Evolutionary conservation across 306 rosid genomes (phyloP).

Genomic region (Cajanus cajan): DNA sequence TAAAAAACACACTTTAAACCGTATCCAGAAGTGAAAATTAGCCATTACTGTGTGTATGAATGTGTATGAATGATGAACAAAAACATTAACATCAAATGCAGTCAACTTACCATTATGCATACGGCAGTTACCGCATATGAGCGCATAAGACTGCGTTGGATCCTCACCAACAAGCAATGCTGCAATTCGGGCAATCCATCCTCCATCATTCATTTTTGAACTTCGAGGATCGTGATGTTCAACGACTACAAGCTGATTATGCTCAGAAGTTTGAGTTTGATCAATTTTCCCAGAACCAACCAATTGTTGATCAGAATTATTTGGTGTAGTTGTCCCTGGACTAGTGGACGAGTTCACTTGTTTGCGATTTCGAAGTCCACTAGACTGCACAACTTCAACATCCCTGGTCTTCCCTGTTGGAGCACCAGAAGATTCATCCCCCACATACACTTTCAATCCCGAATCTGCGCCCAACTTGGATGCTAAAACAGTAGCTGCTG

Average conservation of each 20-base stretch:
- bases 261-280: slow-evolving; percentile 41
- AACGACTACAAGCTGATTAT: slow-evolving; percentile 54
- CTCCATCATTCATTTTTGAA: slow-evolving; percentile 56
- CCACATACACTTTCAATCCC: slow-evolving; percentile 68
- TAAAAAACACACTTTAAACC: slow-evolving; percentile 9
- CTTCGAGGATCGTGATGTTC: slow-evolving; percentile 66
- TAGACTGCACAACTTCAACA: slow-evolving; percentile 51
- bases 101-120: slow-evolving; percentile 87
- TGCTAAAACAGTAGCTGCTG: slow-evolving; percentile 90
- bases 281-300: slow-evolving; percentile 45
- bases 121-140: slow-evolving; percentile 88
- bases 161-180: slow-evolving; percentile 95
- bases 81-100: not conserved
- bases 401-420: slow-evolving; percentile 62
- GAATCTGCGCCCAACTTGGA: slow-evolving; percentile 91
- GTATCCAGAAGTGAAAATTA: not conserved
- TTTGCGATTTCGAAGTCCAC: slow-evolving; percentile 80
- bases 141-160: slow-evolving; percentile 87
- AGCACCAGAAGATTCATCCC: slow-evolving; percentile 49
- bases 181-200: slow-evolving; percentile 83
- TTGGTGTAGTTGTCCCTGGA: slow-evolving; percentile 41
- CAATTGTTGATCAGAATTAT: slow-evolving; percentile 42
- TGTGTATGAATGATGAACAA: not conserved
- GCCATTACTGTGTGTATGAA: not conserved
- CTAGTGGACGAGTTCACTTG: slow-evolving; percentile 47